Evolutionary conservation across 2,329 filamentous ascomycete genomes (phyloP).

Genomic region (Phaeophleospora eucalypticola): DNA sequence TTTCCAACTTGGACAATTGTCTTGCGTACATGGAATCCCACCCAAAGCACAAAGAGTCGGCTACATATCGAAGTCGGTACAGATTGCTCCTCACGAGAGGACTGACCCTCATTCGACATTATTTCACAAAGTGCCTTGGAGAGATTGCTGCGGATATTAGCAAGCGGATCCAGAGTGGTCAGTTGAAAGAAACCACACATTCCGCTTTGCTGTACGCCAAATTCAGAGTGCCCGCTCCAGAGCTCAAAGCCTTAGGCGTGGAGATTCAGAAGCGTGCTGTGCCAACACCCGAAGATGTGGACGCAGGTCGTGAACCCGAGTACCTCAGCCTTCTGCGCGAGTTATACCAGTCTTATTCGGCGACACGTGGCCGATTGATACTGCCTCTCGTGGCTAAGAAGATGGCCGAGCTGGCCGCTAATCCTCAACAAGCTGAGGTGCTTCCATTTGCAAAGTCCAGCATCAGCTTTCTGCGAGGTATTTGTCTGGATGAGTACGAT

Average conservation of each 20-base stretch:
- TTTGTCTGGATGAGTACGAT: constrained; percentile 65
- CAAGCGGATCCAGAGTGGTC: constrained; percentile 61
- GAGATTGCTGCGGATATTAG: constrained; percentile 60
- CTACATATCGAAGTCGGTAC: constrained; percentile 83
- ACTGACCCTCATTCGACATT: constrained; percentile 62
- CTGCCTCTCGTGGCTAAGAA: constrained; percentile 61
- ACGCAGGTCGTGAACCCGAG: constrained; percentile 57
- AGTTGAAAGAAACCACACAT: constrained; percentile 67
- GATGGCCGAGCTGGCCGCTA: constrained; percentile 52
- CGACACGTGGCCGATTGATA: constrained; percentile 56
- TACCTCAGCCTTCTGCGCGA: constrained; percentile 64
- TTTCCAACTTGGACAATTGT: constrained; percentile 82
- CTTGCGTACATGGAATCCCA: constrained; percentile 88
- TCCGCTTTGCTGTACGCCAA: constrained; percentile 68
- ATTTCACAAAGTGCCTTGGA: constrained; percentile 60
- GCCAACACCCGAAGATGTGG: constrained; percentile 40
- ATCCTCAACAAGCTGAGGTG: constrained; percentile 60
- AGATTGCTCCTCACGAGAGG: constrained; percentile 70
- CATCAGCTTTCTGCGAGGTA: constrained; percentile 61
- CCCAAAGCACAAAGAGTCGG: constrained; percentile 78
- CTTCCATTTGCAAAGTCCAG: constrained; percentile 61
- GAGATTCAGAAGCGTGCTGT: constrained; percentile 65
- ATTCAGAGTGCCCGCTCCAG: constrained; percentile 62
- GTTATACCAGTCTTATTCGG: constrained; percentile 60
- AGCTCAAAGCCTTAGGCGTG: constrained; percentile 61